Evolutionary conservation across 2,329 filamentous ascomycete species (phyloP), one percentile per base, ranked within the genome.

Genomic region (Fusarium lyarnte): DNA sequence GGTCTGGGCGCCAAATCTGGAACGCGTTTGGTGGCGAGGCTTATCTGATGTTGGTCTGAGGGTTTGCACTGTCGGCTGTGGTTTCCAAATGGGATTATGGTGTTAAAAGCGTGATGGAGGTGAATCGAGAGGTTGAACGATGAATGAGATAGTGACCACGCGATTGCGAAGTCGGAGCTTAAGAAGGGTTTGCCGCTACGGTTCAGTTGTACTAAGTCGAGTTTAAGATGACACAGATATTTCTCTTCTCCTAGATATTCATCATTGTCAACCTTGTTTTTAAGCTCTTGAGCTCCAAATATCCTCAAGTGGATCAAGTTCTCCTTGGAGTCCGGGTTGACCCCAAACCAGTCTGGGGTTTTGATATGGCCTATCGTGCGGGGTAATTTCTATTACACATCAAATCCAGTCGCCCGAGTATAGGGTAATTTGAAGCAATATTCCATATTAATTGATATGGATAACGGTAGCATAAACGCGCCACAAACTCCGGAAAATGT

Each of bases 321-420:
- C 17, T 31, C 10, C 6, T 41, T 12, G 6, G 41, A 29, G 36
- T 42, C 41, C 6, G 25, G 16, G 33, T 21, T 35, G 17, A 61
- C 45, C 33, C 66, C 59, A 58, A 69, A 23, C 29, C 33, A 42
- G 45, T 58, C 69, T 46, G 69, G 63, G 58, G 58, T 35, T 25
- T 31, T 35, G 55, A 55, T 67, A 66, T 46, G 13, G 29, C 35
- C 21, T 39, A 66, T 66, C 43, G 64, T 73, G 74, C 74, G 74
- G 74, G 74, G 74, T 76, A 77, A 68, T 76, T 76, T 77, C 66
- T 47, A 73, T 76, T 76, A 76, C 66, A 66, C 67, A 76, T 69
- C 8, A 33, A 54, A 9, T 25, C 6, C 7, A 9, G 12, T 19
- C 8, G 23, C 12, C 6, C 0, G 1, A 6, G 29, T 69, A 10